Conservation (phyloP, 805 yeast species). For the Blastobotrys mokoenaii region DNA sequence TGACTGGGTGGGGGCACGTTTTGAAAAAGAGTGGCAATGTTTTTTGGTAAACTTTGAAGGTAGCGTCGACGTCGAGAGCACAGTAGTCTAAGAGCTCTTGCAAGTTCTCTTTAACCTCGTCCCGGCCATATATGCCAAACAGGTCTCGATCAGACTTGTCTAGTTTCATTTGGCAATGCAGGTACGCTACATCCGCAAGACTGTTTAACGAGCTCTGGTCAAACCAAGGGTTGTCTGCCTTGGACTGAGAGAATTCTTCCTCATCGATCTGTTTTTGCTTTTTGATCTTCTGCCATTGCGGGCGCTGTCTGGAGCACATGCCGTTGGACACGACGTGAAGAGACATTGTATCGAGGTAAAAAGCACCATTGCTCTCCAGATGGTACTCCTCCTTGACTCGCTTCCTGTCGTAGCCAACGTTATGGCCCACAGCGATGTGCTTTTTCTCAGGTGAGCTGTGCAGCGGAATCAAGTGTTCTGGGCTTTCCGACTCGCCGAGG, state of each 20-base stretch:
- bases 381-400: constrained; percentile 77
- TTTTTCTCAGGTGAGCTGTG: constrained; percentile 33
- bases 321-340: constrained; percentile 86
- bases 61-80: constrained; percentile 72
- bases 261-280: constrained; percentile 23
- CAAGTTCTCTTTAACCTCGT: constrained; percentile 48
- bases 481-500: constrained; percentile 40
- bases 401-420: constrained; percentile 85
- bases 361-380: constrained; percentile 56
- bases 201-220: constrained; percentile 68
- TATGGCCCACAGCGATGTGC: constrained; percentile 75
- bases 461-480: constrained; percentile 65
- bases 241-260: constrained; percentile 16
- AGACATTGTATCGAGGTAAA: constrained; percentile 86
- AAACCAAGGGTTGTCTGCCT: constrained; percentile 63
- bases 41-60: constrained; percentile 58
- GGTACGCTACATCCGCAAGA: constrained; percentile 65
- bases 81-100: constrained; percentile 66
- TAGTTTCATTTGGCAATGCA: constrained; percentile 63
- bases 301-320: constrained; percentile 85
- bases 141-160: constrained; percentile 61
- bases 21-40: constrained; percentile 60
- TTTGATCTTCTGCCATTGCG: constrained; percentile 49
- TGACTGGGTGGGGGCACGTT: constrained; percentile 87
- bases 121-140: constrained; percentile 46